Evolutionary conservation across 306 rosid genomes (phyloP).

Genomic region (Carpinus fangiana): DNA sequence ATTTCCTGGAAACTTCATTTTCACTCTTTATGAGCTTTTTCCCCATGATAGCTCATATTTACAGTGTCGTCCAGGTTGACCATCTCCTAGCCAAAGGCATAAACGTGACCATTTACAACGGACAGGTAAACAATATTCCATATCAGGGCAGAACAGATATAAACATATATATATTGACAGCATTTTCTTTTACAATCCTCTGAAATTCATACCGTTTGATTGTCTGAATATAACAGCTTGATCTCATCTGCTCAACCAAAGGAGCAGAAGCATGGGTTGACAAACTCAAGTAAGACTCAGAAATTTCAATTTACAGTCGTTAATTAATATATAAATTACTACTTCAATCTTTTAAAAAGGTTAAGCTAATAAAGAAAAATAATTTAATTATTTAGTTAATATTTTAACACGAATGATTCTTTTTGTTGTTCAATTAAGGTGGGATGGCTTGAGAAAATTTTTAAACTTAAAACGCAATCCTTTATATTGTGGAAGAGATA

Average conservation of each 20-base stretch:
- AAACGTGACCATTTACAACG: neutral
- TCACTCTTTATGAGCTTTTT: too few species aligned
- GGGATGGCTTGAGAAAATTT: neutral
- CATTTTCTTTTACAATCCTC: too few species aligned
- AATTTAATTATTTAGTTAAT: too few species aligned
- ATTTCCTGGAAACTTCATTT: too few species aligned
- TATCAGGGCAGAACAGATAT: neutral
- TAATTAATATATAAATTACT: too few species aligned
- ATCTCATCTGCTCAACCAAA: slow-evolving; percentile 1
- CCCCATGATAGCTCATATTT: neutral
- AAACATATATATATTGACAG: too few species aligned
- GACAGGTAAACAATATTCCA: neutral
- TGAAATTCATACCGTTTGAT: neutral
- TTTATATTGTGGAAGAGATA: neutral
- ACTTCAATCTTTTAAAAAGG: too few species aligned
- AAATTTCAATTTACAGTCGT: neutral
- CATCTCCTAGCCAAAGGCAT: neutral
- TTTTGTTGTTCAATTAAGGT: neutral
- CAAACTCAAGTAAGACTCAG: neutral
- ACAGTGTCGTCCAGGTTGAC: neutral
- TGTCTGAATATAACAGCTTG: neutral
- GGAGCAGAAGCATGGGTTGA: neutral
- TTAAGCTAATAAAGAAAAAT: too few species aligned
- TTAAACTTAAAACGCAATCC: neutral
- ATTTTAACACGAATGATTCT: too few species aligned